These are phyloP conservation scores for Flaveria sonorensis DNA, from an alignment of 129 eudicot species.

Conservation along the genomic window DNA sequence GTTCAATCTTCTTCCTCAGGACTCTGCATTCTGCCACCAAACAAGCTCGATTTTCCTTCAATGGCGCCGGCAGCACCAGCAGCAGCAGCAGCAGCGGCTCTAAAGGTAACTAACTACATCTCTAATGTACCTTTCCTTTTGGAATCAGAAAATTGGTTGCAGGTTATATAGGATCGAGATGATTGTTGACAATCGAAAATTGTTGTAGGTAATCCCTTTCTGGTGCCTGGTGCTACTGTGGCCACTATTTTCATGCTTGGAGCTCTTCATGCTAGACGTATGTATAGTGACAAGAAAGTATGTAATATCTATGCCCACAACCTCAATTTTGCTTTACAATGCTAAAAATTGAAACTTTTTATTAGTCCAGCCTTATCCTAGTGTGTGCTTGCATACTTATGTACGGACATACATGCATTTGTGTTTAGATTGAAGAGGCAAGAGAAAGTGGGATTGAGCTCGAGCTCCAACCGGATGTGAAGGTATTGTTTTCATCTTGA, in stretches of 20 bases:
- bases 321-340: not conserved
- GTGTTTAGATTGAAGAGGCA: conserved; percentile 71
- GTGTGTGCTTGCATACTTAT: not conserved
- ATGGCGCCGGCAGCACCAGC: conserved; percentile 46
- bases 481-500: conserved; percentile 44
- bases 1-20: conserved; percentile 36
- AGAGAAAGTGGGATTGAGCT: conserved; percentile 66
- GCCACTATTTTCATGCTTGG: conserved; percentile 96
- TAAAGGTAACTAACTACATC: conserved; percentile 45
- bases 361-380: not conserved
- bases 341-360: conserved; percentile 1
- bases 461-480: conserved; percentile 84
- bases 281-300: conserved; percentile 87
- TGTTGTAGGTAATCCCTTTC: conserved; percentile 62
- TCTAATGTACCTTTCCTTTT: no score
- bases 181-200: not conserved
- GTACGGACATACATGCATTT: not conserved
- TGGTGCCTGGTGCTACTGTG: conserved; percentile 93
- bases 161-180: not conserved
- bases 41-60: conserved; percentile 51
- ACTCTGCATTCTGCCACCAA: conserved; percentile 44
- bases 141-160: no score
- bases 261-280: conserved; percentile 93
- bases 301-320: not conserved
- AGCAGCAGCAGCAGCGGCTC: conserved; percentile 20